Base-by-base conservation (phyloP, 1,139 yeast genomes). In the Hyphopichia fennica region DNA sequence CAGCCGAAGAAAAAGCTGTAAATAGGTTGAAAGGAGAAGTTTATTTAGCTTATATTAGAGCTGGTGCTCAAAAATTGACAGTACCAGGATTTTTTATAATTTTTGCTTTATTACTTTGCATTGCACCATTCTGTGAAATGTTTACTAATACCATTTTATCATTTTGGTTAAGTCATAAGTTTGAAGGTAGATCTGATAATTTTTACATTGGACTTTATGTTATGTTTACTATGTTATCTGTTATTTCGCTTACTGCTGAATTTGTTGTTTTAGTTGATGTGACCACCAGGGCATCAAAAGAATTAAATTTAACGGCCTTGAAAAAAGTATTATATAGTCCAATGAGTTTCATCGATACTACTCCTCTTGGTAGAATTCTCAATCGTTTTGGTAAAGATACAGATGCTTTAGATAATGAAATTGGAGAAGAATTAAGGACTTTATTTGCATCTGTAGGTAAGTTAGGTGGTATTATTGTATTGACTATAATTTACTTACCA, bases 331-430 rank as follows among this genome's bases (percentile, higher is more conserved):
- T 62, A 44, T 62, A 53, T 38, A 58, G 61, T 2, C 66, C 67
- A 18, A 62, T 62, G 67, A 50, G 57, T 23, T 62, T 58, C 46
- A 55, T 62, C 56, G 67, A 62, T 50, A 55, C 63, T 15, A 62
- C 56, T 20, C 67, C 67, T 1, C 43, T 60, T 46, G 67, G 66
- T 11, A 48, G 67, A 42, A 55, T 63, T 22, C 48, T 63, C 49
- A 61, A 62, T 52, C 53, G 86, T 85, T 19, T 93, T 46, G 58
- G 65, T 11, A 61, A 58, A 45, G 68, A 63, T 41, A 62, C 67
- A 3, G 68, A 63, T 45, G 53, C 62, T 4, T 55, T 63, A 49
- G 68, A 63, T 40, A 62, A 62, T 40, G 66, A 60, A 41, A 53
- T 62, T 37, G 57, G 63, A 14, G 65, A 58, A 36, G 62, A 59